Base-by-base conservation (phyloP, 202 grass and related monocot genomes). In the Panicum hallii region DNA sequence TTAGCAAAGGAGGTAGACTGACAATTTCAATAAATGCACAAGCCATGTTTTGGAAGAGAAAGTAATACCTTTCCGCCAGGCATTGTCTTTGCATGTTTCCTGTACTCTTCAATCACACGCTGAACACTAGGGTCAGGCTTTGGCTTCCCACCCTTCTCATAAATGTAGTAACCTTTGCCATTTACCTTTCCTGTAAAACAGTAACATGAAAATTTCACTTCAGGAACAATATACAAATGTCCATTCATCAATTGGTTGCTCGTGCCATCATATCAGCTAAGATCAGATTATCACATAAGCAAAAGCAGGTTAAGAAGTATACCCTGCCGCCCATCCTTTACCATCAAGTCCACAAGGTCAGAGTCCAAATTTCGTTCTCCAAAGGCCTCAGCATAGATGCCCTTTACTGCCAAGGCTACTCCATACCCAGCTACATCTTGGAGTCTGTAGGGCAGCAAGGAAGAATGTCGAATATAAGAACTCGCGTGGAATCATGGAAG, bases 381-480 rank as follows among this genome's bases (percentile, higher is more conserved):
- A 54, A 99, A 99, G 49, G 97, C 91, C 76, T 78, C 11, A 63
- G 68, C 64, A 70, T 90, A 99, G 48, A 99, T 99, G 73, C 71
- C 82, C 83, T 83, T 97, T 49, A 99, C 97, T 76, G 97, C 97
- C 88, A 99, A 69, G 57, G 90, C 90, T 74, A 99, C 97, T 82
- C 97, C 97, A 91, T 99, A 99, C 85, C 97, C 97, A 90, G 97
- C 97, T 46, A 99, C 56, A 88, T 99, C 97, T 90, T 92, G 90
- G 22, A 99, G 90, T 88, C 97, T 99, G 75, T 7, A 85, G 16
- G 28, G 13, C 11, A 63, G 53, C 46, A 79, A 54, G 56, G 72
- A 36, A 80, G 41, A 80, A 7, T 43, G 48, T 15, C 8, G 44
- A 87, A 66, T 47, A 77, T 80, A 63, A 63, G 53, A 80, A 70